Base-by-base conservation (phyloP, 2,329 filamentous ascomycete species). In the Fusarium sp. region DNA sequence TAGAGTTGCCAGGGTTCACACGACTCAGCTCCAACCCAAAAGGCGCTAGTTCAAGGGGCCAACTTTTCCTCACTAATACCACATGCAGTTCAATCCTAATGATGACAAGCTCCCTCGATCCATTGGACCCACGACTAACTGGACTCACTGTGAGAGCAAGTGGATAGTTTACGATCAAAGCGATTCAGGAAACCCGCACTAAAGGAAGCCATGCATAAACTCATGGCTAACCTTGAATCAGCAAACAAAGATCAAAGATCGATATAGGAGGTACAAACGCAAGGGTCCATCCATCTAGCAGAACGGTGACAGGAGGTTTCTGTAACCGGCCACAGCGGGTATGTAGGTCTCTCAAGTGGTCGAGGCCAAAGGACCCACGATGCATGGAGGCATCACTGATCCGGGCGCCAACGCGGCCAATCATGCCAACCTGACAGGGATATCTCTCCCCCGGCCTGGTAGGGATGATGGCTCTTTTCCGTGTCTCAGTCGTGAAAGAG, bases 401-500 rank as follows among this genome's bases (percentile, higher is more conserved):
- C 62, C 66, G 68, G 76, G 77, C 77, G 77, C 75, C 76, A 78
- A 77, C 69, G 69, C 48, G 65, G 45, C 77, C 77, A 79, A 79
- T 79, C 73, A 78, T 47, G 52, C 62, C 23, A 49, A 51, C 50
- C 32, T 47, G 44, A 53, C 50, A 60, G 48, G 50, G 56, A 62
- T 69, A 63, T 51, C 44, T 37, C 54, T 68, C 60, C 62, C 52
- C 62, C 52, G 63, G 65, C 30, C 62, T 37, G 49, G 54, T 65
- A 73, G 52, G 63, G 63, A 53, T 70, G 39, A 48, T 65, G 58
- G 52, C 62, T 63, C 71, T 70, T 62, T 44, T 52, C 23, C 20
- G 25, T 62, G 69, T 63, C 60, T 70, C 62, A 59, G 49, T 62
- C 22, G 32, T 39, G 47, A 51, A 56, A 40, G 59, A 41, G 55